phyloP scores from a whole-genome alignment of 306 rosid species.

The Alnus rubra region DNA sequence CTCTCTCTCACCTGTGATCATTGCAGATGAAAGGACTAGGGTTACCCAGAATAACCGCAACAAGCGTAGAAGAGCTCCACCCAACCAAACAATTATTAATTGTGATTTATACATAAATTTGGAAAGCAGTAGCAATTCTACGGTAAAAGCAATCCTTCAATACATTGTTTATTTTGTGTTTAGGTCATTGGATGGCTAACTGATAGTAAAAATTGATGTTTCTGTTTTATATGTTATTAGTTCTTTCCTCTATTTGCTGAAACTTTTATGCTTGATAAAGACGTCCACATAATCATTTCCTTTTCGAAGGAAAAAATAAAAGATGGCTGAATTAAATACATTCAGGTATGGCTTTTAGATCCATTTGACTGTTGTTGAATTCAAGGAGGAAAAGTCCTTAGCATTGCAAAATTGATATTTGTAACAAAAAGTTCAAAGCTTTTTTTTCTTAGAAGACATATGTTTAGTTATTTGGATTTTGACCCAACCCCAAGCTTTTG shows the following conservation, averaged over 20 bases:
- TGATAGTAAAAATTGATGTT: not conserved
- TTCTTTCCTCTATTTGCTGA: not conserved
- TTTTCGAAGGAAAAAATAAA: not conserved
- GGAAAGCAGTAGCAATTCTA: slow-evolving; percentile 63
- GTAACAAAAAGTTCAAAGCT: not conserved
- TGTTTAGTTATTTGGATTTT: not conserved
- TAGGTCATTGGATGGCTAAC: not conserved
- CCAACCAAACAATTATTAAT: slow-evolving; percentile 45
- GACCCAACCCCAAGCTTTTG: not conserved
- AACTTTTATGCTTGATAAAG: slow-evolving; percentile 14
- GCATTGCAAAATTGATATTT: not conserved
- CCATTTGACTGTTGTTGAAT: not conserved
- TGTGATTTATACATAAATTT: slow-evolving; percentile 63
- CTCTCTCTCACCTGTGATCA: slow-evolving; percentile 11
- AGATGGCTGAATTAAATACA: not conserved
- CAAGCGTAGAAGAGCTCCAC: slow-evolving; percentile 60
- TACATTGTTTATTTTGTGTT: not conserved
- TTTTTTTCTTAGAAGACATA: not conserved
- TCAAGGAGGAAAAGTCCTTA: not conserved
- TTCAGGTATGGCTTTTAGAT: not conserved
- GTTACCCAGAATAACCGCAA: slow-evolving; percentile 32
- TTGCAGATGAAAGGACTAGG: slow-evolving; percentile 57
- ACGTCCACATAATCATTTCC: not conserved
- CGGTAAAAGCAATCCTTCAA: slow-evolving; percentile 45
- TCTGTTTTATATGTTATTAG: not conserved